Evolutionary conservation across 371 early-diverging fungal genomes (phyloP).

Genomic region (Mucor racemosus): DNA sequence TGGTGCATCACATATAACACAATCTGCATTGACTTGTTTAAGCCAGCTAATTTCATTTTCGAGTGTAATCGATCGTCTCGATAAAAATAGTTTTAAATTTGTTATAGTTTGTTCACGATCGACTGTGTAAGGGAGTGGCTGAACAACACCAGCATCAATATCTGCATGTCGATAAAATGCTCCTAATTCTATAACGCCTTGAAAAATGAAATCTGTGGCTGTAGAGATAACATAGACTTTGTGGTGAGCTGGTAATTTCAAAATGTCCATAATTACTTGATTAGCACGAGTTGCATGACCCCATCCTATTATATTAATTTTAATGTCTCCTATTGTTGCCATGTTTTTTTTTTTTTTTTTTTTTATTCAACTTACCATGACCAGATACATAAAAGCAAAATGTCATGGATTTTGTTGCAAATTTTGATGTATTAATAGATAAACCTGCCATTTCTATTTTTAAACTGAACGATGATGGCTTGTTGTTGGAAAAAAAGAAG

Average conservation of each 20-base stretch:
- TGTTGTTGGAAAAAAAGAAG: background rate
- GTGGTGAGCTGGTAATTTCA: conserved; percentile 59
- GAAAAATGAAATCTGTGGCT: conserved; percentile 69
- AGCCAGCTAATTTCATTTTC: conserved; percentile 58
- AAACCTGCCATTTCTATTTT: conserved; percentile 31
- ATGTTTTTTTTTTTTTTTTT: background rate
- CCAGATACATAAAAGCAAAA: conserved; percentile 77
- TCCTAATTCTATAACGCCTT: conserved; percentile 60
- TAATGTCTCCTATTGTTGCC: background rate
- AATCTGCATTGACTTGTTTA: conserved; percentile 59
- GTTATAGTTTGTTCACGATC: conserved; percentile 63
- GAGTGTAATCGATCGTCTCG: conserved; percentile 53
- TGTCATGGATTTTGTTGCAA: conserved; percentile 36
- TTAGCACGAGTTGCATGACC: conserved; percentile 74
- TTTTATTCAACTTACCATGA: conserved; percentile 48
- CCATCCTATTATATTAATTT: conserved; percentile 50
- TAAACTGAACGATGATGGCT: background rate
- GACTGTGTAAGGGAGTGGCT: conserved; percentile 75
- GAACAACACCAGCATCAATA: conserved; percentile 74
- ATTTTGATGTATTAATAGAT: conserved; percentile 26
- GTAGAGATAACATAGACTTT: conserved; percentile 69
- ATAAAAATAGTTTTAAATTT: conserved; percentile 52
- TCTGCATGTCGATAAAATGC: conserved; percentile 65
- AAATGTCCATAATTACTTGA: conserved; percentile 63
- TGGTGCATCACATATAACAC: conserved; percentile 74